Conservation (phyloP, 352 stramenopile genomes). For the Globisporangium nagaii region DNA sequence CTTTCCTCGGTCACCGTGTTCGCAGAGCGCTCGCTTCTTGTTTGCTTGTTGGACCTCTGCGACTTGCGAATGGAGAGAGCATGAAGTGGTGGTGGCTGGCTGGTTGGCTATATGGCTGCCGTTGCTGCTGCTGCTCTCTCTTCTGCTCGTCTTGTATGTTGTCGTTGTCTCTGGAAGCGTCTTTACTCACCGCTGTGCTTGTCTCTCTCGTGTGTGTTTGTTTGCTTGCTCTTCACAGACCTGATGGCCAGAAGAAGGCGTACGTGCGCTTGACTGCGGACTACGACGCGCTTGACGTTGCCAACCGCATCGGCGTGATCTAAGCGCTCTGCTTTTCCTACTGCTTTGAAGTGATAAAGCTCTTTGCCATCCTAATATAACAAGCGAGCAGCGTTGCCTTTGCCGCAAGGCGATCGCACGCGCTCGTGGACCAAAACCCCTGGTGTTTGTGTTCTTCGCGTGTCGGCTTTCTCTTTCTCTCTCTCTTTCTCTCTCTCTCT, state of each 20-base stretch:
- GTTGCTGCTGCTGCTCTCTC: conserved; percentile 20
- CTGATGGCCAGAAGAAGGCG: conserved; percentile 99
- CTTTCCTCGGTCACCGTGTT: conserved; percentile 3
- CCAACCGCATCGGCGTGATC: conserved; percentile 99
- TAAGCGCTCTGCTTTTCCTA: conserved; percentile 71
- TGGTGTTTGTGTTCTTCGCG: not conserved
- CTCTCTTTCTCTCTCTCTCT: not conserved
- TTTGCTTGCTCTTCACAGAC: conserved; percentile 60
- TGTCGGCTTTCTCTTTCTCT: not conserved
- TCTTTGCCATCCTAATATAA: conserved; percentile 66
- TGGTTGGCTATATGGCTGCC: conserved; percentile 5
- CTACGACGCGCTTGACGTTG: conserved; percentile 99
- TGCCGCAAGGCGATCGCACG: conserved; percentile 7
- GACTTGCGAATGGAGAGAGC: not conserved
- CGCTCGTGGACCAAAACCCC: not conserved
- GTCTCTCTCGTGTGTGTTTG: conserved; percentile 13
- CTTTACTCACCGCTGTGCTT: conserved; percentile 24
- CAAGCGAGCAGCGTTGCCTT: conserved; percentile 7
- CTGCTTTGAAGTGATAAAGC: conserved; percentile 31
- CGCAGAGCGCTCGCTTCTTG: conserved; percentile 5
- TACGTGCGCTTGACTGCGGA: conserved; percentile 98
- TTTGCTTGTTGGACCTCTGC: too few relatives aligned
- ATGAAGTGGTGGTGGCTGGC: not conserved
- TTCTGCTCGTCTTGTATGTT: conserved; percentile 6
- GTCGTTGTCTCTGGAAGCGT: conserved; percentile 8